A percentile compares a stretch with the other conserved stretches of the same genome.
Conservation (phyloP, 2,329 filamentous ascomycete species). For the Phialemonium atrogriseum region DNA sequence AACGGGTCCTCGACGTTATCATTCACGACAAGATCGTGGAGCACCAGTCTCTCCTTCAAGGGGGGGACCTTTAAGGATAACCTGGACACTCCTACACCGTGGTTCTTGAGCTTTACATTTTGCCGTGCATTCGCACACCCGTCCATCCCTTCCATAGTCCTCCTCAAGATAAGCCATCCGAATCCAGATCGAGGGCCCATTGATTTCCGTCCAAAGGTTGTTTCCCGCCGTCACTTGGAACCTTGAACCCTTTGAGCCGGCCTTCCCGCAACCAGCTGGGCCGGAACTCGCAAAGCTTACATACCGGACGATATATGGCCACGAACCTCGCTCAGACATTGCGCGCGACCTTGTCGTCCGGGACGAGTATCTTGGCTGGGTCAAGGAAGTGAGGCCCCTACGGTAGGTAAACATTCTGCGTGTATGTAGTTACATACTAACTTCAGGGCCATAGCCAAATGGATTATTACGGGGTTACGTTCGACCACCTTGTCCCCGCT, state of each 20-base stretch:
- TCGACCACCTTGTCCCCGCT: slow-evolving; percentile 28
- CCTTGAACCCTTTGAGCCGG: not conserved
- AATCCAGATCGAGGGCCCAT: slow-evolving; percentile 14
- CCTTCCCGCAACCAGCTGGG: slow-evolving; percentile 12
- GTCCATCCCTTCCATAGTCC: slow-evolving; percentile 9
- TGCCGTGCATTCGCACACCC: slow-evolving; percentile 9
- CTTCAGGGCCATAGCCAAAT: slow-evolving; percentile 10
- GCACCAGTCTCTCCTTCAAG: too few relatives aligned
- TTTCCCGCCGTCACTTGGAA: not conserved
- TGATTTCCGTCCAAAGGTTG: slow-evolving; percentile 10
- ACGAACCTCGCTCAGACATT: not conserved
- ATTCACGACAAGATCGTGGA: too few relatives aligned
- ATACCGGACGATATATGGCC: slow-evolving; percentile 10
- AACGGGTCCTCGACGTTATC: too few relatives aligned
- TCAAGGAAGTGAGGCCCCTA: slow-evolving; percentile 2
- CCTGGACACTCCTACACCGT: too few relatives aligned
- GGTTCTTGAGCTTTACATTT: slow-evolving; percentile 15
- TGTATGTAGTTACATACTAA: not conserved
- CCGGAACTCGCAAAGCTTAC: slow-evolving; percentile 11
- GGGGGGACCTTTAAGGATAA: too few relatives aligned
- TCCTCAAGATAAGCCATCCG: slow-evolving; percentile 10
- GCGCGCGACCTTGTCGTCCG: not conserved
- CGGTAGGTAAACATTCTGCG: not conserved
- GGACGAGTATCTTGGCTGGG: slow-evolving; percentile 13
- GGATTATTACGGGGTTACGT: slow-evolving; percentile 32